Conservation (phyloP, 371 early-diverging fungal species). For the Syncephalis fuscata region DNA sequence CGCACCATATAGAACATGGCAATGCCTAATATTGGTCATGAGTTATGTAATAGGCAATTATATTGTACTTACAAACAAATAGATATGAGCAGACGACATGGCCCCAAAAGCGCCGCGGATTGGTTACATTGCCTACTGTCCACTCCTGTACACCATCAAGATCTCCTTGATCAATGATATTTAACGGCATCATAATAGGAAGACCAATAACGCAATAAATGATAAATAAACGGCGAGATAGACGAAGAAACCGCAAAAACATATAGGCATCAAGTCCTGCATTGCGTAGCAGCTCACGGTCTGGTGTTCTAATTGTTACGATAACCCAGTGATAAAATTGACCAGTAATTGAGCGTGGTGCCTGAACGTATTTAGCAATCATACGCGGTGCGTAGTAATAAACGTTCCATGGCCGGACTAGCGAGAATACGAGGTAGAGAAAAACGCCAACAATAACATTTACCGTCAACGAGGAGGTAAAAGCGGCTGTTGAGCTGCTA, state of each 20-base stretch:
- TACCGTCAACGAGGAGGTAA: constrained; percentile 43
- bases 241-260: constrained; percentile 45
- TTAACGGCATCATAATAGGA: constrained; percentile 47
- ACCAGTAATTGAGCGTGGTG: no score
- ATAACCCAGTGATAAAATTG: constrained; percentile 18
- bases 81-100: constrained; percentile 38
- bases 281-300: constrained; percentile 30
- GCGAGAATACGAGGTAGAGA: constrained; percentile 30
- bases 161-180: constrained; percentile 23
- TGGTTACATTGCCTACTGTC: constrained; percentile 41
- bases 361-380: no score
- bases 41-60: not conserved
- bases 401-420: constrained; percentile 33
- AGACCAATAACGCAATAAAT: constrained; percentile 31
- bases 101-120: constrained; percentile 34
- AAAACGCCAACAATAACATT: constrained; percentile 32
- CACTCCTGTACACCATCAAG: constrained; percentile 20
- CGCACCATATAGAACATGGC: constrained; percentile 34
- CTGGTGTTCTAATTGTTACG: constrained; percentile 26
- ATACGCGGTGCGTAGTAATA: constrained; percentile 49
- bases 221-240: constrained; percentile 17
- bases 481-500: constrained; percentile 32
- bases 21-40: constrained; percentile 9
- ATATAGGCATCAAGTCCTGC: constrained; percentile 59
- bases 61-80: constrained; percentile 32